A percentile compares a stretch with the other conserved stretches of the same genome.
phyloP scores from a whole-genome alignment of 495 filamentous ascomycete genomes.

The Cairneyella variabilis region DNA sequence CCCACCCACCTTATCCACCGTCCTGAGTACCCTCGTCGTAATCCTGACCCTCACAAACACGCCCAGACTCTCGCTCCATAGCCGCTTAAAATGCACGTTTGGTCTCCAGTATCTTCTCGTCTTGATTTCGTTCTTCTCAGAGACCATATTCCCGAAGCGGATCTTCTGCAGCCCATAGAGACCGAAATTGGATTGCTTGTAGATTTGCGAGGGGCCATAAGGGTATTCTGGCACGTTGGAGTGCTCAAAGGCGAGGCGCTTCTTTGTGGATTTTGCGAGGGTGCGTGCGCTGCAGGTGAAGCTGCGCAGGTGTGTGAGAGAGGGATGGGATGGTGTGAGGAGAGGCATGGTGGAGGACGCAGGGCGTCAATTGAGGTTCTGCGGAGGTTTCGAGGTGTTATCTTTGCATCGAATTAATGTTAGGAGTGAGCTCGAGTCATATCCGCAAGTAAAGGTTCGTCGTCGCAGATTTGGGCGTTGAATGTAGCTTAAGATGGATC shows the following conservation, averaged over 20 bases:
- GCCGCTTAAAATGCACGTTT: constrained; percentile 74
- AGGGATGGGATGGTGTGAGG: constrained; percentile 16
- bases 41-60: constrained; percentile 68
- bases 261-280: constrained; percentile 35
- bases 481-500: no score
- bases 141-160: constrained; percentile 90
- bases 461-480: no score
- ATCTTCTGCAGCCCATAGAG: constrained; percentile 76
- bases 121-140: constrained; percentile 71
- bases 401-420: background rate
- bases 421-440: no score
- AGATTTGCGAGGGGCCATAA: constrained; percentile 70
- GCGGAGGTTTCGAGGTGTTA: background rate
- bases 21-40: constrained; percentile 72
- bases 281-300: constrained; percentile 29
- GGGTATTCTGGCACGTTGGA: constrained; percentile 68
- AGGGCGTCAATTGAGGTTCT: background rate
- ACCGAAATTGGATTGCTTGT: constrained; percentile 84
- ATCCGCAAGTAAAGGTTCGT: no score
- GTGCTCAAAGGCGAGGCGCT: constrained; percentile 30
- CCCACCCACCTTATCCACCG: constrained; percentile 82
- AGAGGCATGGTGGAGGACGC: constrained; percentile 18
- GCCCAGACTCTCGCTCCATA: constrained; percentile 66
- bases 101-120: constrained; percentile 83
- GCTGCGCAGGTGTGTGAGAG: constrained; percentile 16